phyloP scores from a whole-genome alignment of 345 rosid species.

The Syzygium jambos region DNA sequence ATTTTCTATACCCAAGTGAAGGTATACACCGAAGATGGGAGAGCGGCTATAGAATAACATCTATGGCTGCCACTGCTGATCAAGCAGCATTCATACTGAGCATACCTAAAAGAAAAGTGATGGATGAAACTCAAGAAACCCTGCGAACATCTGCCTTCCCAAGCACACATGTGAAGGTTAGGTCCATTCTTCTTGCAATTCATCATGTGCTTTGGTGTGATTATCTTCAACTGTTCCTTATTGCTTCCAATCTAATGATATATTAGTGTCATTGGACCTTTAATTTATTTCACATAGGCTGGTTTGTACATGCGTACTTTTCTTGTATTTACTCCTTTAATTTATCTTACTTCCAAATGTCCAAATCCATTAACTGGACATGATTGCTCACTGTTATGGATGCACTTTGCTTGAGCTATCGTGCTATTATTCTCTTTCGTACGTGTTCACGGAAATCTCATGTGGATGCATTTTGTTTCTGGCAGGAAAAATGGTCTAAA shows the following conservation, averaged over 20 bases:
- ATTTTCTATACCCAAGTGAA: slow-evolving; percentile 91
- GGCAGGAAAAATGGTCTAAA: slow-evolving; percentile 67
- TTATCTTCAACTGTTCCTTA: neutral
- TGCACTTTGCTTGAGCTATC: neutral
- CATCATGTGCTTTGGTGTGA: neutral
- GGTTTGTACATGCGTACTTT: neutral
- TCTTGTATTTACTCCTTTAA: neutral
- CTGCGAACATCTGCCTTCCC: slow-evolving; percentile 95
- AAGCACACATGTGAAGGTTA: slow-evolving; percentile 91
- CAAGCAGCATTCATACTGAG: slow-evolving; percentile 92
- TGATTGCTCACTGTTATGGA: neutral
- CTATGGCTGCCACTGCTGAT: slow-evolving; percentile 89
- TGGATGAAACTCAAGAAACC: slow-evolving; percentile 94
- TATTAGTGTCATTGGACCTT: neutral
- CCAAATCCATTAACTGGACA: neutral
- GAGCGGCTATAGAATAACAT: slow-evolving; percentile 81
- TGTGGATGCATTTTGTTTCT: neutral
- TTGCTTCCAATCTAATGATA: neutral
- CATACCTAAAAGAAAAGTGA: slow-evolving; percentile 73
- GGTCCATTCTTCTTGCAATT: neutral
- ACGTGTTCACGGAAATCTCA: neutral
- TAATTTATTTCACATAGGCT: neutral
- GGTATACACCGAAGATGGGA: slow-evolving; percentile 95
- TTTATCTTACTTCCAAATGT: neutral
- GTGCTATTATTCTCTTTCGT: neutral